Base-by-base conservation (phyloP, 2,329 filamentous ascomycete species). In the Hypoxylon sp. region DNA sequence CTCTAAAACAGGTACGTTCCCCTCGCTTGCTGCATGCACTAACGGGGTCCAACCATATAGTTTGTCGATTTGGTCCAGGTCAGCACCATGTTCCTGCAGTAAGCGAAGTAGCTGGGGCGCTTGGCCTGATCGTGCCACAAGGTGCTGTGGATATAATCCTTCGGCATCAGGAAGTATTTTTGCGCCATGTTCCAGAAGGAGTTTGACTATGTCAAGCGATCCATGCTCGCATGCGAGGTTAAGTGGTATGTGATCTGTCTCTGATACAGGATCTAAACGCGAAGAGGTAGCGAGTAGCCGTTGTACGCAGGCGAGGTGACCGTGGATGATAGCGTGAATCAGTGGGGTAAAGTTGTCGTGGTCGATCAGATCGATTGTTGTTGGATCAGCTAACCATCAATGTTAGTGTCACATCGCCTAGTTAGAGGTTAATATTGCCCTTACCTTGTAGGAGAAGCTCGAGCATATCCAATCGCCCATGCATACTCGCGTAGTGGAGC, bases 331-430 rank as follows among this genome's bases (percentile, higher is more conserved):
- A 46, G 93, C 92, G 80, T 98, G 96, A 63, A 99, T 96, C 49
- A 99, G 83, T 0, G 96, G 94, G 0, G 95, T 98, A 79, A 97
- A 99, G 80, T 97, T 98, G 81, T 99, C 95, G 76, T 98, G 93
- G 76, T 99, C 96, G 76, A 94, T 94, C 43, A 91, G 84, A 77
- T 98, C 90, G 67, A 98, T 91, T 0, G 93, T 97, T 19, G 88
- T 84, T 3, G 89, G 87, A 50, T 91, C 90, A 21, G 88, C 88
- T 89, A 61, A n/a, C 46, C 60, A 32, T 17, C 9, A 38, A 50
- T 38, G 48, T 70, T 53, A 70, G 64, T 34, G 65, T 41, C 23
- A 49, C 5, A 32, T 48, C 13, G 34, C n/a, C 30, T 9, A 51
- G 36, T 17, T 13, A 45, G 10, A 1, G 30, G 36, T 28, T 13